Base-by-base conservation (phyloP, 2,329 filamentous ascomycete genomes). In the Paramyrothecium sp. region DNA sequence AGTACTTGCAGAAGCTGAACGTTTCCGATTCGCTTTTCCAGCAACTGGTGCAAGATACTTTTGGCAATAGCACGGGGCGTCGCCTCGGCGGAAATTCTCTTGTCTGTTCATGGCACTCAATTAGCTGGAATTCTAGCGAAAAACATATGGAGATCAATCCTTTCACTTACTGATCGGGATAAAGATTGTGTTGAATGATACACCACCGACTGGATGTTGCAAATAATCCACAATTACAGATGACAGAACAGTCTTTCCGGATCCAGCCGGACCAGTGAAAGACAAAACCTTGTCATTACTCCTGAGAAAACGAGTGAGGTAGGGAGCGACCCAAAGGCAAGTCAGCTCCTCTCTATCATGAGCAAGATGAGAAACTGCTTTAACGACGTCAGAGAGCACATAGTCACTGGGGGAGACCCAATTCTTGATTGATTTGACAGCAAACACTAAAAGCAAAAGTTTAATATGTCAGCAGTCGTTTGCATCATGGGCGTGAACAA, bases 221-320 rank as follows among this genome's bases (percentile, higher is more conserved):
- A 76, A 63, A 54, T 70, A 67, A 47, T 76, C 74, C 11, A 71
- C 64, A 51, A 76, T 73, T 10, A 75, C 73, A 0, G 72, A 72
- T 7, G 74, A 68, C 21, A 74, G 54, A 2, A 75, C 67, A 2
- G 71, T 71, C 63, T 75, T 76, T 30, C 74, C 74, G 3, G 72
- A 73, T 7, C 73, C 74, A 10, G 72, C 62, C 50, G 69, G 65
- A 20, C 73, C 73, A 22, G 47, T 57, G 17, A 66, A 58, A 11
- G 55, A 54, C 34, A 65, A 19, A 1, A 51, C 50, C 23, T 63
- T 61, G 3, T 62, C n/a, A 16, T 56, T 23, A 21, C 56, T 54
- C 23, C 61, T 60, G 2, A 65, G 54, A 57, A 65, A 66, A 8
- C 60, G 58, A 3, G 59, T 60, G 47, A 66, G 23, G 53, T 65